phyloP scores from a whole-genome alignment of 805 yeast species.

The Yamadazyma phyllophila region DNA sequence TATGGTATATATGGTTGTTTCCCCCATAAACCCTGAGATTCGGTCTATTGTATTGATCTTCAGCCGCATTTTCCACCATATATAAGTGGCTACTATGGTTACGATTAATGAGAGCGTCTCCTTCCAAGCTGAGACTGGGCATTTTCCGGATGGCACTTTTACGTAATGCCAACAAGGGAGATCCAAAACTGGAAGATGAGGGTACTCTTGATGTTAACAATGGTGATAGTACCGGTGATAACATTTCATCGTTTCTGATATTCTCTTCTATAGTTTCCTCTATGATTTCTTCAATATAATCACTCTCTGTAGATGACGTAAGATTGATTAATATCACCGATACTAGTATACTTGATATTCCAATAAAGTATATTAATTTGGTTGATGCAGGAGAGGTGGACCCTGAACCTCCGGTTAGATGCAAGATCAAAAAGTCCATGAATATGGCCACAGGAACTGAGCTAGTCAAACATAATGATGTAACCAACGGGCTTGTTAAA shows the following conservation, averaged over 20 bases:
- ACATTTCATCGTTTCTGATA: constrained; percentile 41
- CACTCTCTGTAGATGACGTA: constrained; percentile 42
- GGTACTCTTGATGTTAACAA: constrained; percentile 19
- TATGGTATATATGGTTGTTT: constrained; percentile 15
- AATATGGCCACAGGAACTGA: constrained; percentile 53
- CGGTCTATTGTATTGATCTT: neutral
- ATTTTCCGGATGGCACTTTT: constrained; percentile 5
- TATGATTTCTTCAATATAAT: constrained; percentile 44
- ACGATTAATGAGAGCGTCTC: constrained; percentile 12
- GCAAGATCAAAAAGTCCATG: constrained; percentile 42
- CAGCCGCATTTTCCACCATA: constrained; percentile 7
- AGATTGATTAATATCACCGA: constrained; percentile 49
- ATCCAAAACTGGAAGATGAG: constrained; percentile 7
- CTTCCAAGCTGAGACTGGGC: constrained; percentile 12
- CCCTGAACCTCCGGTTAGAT: constrained; percentile 18
- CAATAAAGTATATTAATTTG: constrained; percentile 38
- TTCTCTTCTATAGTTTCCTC: constrained; percentile 50
- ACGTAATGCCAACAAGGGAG: constrained; percentile 13
- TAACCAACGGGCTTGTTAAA: constrained; percentile 52
- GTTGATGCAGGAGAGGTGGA: constrained; percentile 6
- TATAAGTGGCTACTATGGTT: constrained; percentile 13
- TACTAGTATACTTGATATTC: constrained; percentile 45
- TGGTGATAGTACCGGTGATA: constrained; percentile 50
- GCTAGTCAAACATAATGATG: constrained; percentile 50
- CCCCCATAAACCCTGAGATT: constrained; percentile 13